Evolutionary conservation across 768 basidiomycete species (phyloP).

Genomic region (Boletus edulis): DNA sequence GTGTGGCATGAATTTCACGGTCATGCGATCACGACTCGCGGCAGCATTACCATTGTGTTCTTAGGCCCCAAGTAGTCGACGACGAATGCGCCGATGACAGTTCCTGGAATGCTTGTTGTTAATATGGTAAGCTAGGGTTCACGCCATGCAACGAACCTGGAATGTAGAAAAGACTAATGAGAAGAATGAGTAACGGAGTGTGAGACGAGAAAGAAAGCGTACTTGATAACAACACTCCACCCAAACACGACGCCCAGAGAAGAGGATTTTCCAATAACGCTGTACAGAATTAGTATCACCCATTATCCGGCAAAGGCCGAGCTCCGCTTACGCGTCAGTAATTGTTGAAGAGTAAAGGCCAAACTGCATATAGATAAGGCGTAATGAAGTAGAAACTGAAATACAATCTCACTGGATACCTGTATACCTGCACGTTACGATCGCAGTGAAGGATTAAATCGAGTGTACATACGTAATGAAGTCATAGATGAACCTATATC

Average conservation of each 20-base stretch:
- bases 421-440: conserved; percentile 20
- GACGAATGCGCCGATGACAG: conserved; percentile 69
- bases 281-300: conserved; percentile 24
- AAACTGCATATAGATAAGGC: conserved; percentile 45
- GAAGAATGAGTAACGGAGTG: conserved; percentile 1
- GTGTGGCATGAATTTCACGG: neutral
- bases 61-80: conserved; percentile 78
- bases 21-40: neutral
- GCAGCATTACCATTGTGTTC: conserved; percentile 57
- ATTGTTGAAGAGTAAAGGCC: conserved; percentile 80
- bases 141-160: conserved; percentile 38
- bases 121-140: neutral
- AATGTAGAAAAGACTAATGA: conserved; percentile 58
- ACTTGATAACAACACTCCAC: conserved; percentile 87
- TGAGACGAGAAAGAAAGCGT: conserved; percentile 18
- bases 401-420: conserved; percentile 58
- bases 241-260: conserved; percentile 68
- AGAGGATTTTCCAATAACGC: conserved; percentile 53
- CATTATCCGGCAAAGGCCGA: neutral
- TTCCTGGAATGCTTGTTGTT: conserved; percentile 36
- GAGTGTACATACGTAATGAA: conserved; percentile 61
- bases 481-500: conserved; percentile 69
- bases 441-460: neutral
- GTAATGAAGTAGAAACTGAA: neutral
- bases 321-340: conserved; percentile 50